These are phyloP conservation scores for Quillaja saponaria DNA, from an alignment of 306 rosid species.

Conservation along the genomic window DNA sequence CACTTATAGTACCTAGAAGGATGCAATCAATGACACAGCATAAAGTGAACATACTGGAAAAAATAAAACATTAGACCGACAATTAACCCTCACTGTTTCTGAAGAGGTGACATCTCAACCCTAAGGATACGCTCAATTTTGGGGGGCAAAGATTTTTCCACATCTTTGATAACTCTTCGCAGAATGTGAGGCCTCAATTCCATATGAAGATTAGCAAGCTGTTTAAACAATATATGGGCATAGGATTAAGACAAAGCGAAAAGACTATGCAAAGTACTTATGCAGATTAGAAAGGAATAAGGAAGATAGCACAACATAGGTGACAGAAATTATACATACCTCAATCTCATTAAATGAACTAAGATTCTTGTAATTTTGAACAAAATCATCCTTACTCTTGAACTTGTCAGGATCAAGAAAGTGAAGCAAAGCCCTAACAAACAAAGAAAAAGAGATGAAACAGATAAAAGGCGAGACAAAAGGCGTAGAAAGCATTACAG, in stretches of 20 bases:
- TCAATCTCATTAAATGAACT: slow-evolving; percentile 97
- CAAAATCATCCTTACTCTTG: slow-evolving; percentile 90
- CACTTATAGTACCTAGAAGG: slow-evolving; percentile 89
- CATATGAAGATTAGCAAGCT: slow-evolving; percentile 99
- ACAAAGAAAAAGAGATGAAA: slow-evolving; percentile 5
- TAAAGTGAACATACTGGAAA: slow-evolving; percentile 25
- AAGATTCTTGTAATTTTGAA: slow-evolving; percentile 94
- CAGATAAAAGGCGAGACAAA: background rate
- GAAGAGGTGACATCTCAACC: slow-evolving; percentile 99
- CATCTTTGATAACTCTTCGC: slow-evolving; percentile 96
- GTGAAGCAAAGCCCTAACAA: slow-evolving; percentile 92
- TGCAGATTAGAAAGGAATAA: no score
- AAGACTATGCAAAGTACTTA: background rate
- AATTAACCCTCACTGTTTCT: slow-evolving; percentile 74
- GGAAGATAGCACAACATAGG: background rate
- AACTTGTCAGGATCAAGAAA: slow-evolving; percentile 88
- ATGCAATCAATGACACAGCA: slow-evolving; percentile 24
- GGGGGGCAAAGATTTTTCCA: slow-evolving; percentile 98
- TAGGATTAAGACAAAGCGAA: slow-evolving; percentile 20
- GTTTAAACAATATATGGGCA: slow-evolving; percentile 26
- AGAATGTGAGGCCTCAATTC: slow-evolving; percentile 98
- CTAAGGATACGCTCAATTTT: slow-evolving; percentile 97
- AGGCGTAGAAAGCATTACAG: slow-evolving; percentile 22
- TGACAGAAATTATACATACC: slow-evolving; percentile 46
- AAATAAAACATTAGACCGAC: slow-evolving; percentile 6